Base-by-base conservation (phyloP, 192 early-diverging fungal species). In the Linnemannia hyalina region DNA sequence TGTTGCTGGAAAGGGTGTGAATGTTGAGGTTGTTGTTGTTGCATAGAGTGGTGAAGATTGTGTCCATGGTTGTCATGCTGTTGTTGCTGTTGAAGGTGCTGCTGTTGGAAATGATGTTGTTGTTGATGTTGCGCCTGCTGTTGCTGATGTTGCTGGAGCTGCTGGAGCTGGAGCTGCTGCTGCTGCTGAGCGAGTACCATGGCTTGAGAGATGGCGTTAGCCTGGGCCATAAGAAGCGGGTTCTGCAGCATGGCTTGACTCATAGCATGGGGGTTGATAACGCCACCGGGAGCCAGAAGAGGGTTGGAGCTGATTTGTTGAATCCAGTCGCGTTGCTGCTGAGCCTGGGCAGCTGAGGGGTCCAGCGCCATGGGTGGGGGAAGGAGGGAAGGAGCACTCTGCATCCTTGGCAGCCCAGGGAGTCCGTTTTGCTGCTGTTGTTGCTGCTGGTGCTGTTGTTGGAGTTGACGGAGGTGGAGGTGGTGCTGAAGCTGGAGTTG, bases 401-500 rank as follows among this genome's bases (percentile, higher is more conserved):
- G 36, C 29, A 69, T 74, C 29, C 74, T 23, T 7, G 80, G 57
- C 32, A 78, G n/a, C 29, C 75, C 81, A 18, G 75, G 7, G 7
- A 52, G 16, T 15, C 70, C 70, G 18, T 73, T 55, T 71, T 82
- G 80, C 36, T 70, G 76, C 15, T 78, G 82, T 29, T 78, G 82
- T 41, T 83, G 81, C 42, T 83, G 82, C 22, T 85, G 83, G 32
- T 85, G 83, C 42, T 85, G 83, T 29, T 85, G 78, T 38, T 85
- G 83, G 32, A 85, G 75, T 71, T 85, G 83, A 32, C 83, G 74
- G 73, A 85, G 83, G 46, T 85, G 83, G 3, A 85, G 70, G 46
- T 85, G 83, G 32, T 85, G 83, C 35, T 85, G 83, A 29, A 85
- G 60, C 60, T 85, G 83, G 4, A 85, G 68, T 32, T 85, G 83